Percentiles rank a stretch among this genome's conserved stretches.
phyloP scores from a whole-genome alignment of 1,284 basidiomycete genomes.

The Neonothopanus nambi region DNA sequence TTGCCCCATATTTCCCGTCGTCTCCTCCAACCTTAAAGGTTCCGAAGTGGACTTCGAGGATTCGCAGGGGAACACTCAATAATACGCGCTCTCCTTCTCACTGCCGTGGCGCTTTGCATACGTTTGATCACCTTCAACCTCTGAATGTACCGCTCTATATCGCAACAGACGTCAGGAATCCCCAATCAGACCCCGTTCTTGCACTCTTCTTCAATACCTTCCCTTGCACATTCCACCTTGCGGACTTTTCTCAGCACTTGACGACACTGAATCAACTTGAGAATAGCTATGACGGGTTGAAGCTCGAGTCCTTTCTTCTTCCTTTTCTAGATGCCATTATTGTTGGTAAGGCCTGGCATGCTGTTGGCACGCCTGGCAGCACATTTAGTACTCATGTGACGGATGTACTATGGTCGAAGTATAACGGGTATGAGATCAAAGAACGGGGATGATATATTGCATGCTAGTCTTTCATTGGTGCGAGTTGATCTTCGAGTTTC shows the following conservation, averaged over 20 bases:
- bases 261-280: constrained; percentile 39
- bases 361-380: constrained; percentile 68
- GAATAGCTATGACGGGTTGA: constrained; percentile 55
- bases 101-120: constrained; percentile 22
- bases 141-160: constrained; percentile 71
- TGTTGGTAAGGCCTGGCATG: constrained; percentile 51
- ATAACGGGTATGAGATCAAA: constrained; percentile 53
- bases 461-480: neutral
- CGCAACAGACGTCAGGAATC: constrained; percentile 63
- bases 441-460: constrained; percentile 44
- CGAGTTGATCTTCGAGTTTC: too few relatives aligned
- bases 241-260: constrained; percentile 49
- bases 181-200: constrained; percentile 46
- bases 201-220: constrained; percentile 55
- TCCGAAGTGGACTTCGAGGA: neutral
- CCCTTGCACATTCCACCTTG: constrained; percentile 68
- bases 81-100: constrained; percentile 2
- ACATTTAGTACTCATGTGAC: constrained; percentile 72
- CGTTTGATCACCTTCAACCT: constrained; percentile 29
- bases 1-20: neutral
- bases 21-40: neutral
- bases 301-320: constrained; percentile 48
- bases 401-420: constrained; percentile 64
- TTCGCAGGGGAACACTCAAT: neutral
- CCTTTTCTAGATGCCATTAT: constrained; percentile 75